These are phyloP conservation scores for Backusella tuberculispora DNA, from an alignment of 192 early-diverging fungal species.

Conservation along the genomic window DNA sequence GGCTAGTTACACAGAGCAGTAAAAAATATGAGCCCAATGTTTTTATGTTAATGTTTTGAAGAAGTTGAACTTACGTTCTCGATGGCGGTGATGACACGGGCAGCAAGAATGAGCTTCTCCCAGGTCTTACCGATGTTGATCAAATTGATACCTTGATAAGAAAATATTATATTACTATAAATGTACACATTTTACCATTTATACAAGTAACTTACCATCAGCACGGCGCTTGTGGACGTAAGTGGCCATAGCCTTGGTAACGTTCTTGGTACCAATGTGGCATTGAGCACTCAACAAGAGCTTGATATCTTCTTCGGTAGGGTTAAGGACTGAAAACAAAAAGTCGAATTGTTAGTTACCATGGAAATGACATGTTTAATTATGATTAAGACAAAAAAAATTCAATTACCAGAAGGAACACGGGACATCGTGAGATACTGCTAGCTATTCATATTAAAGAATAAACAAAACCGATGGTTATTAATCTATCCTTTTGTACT, in stretches of 20 bases:
- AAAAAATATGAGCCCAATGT: background rate
- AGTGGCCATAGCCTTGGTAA: constrained; percentile 89
- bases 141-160: constrained; percentile 81
- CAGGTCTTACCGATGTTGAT: constrained; percentile 99
- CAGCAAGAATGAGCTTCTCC: constrained; percentile 99
- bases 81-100: constrained; percentile 97
- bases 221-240: constrained; percentile 98
- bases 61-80: constrained; percentile 70
- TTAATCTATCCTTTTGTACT: constrained; percentile 4
- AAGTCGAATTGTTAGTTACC: background rate
- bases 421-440: constrained; percentile 37
- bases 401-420: constrained; percentile 34
- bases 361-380: constrained; percentile 1
- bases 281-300: constrained; percentile 94
- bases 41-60: background rate
- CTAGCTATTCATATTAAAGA: constrained; percentile 1
- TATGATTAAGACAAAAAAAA: background rate
- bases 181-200: background rate
- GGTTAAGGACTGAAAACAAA: constrained; percentile 57
- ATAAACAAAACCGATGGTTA: constrained; percentile 4
- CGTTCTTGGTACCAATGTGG: constrained; percentile 99
- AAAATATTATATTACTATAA: background rate
- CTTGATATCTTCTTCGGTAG: constrained; percentile 94
- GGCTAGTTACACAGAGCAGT: constrained; percentile 47
- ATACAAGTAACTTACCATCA: constrained; percentile 69